These are phyloP conservation scores for Arthrobotrys conoides DNA, from an alignment of 2,329 filamentous ascomycete genomes.

Conservation along the genomic window DNA sequence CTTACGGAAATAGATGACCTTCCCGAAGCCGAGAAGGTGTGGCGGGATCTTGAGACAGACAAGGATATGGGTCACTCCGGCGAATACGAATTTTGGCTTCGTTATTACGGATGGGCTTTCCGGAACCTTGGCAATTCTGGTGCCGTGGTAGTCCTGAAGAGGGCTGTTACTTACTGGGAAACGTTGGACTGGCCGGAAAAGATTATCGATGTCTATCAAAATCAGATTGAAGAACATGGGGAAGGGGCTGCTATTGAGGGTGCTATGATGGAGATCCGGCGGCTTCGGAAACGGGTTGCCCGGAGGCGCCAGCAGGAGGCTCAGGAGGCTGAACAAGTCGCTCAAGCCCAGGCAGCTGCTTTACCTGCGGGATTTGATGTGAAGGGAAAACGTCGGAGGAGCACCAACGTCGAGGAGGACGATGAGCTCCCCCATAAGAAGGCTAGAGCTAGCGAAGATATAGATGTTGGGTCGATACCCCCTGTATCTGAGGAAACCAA, in stretches of 20 bases:
- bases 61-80: slow-evolving; percentile 74
- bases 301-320: slow-evolving; percentile 65
- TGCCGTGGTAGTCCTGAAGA: slow-evolving; percentile 79
- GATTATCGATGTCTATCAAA: slow-evolving; percentile 79
- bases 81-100: slow-evolving; percentile 93
- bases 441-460: slow-evolving; percentile 70
- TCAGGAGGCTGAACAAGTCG: slow-evolving; percentile 63
- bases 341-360: slow-evolving; percentile 51
- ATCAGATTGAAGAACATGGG: slow-evolving; percentile 92
- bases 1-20: slow-evolving; percentile 85
- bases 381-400: slow-evolving; percentile 57
- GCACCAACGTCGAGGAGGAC: slow-evolving; percentile 70
- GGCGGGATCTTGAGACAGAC: slow-evolving; percentile 76
- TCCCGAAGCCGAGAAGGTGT: slow-evolving; percentile 82
- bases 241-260: slow-evolving; percentile 80
- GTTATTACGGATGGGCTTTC: slow-evolving; percentile 94
- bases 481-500: slow-evolving; percentile 65
- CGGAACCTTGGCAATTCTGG: slow-evolving; percentile 72
- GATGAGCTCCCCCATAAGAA: slow-evolving; percentile 77
- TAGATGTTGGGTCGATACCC: slow-evolving; percentile 63
- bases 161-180: slow-evolving; percentile 74
- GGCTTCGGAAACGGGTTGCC: slow-evolving; percentile 72
- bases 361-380: slow-evolving; percentile 12
- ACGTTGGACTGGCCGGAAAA: slow-evolving; percentile 83
- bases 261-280: slow-evolving; percentile 80